phyloP scores from a whole-genome alignment of 306 rosid genomes.

The Hippophae rhamnoides region DNA sequence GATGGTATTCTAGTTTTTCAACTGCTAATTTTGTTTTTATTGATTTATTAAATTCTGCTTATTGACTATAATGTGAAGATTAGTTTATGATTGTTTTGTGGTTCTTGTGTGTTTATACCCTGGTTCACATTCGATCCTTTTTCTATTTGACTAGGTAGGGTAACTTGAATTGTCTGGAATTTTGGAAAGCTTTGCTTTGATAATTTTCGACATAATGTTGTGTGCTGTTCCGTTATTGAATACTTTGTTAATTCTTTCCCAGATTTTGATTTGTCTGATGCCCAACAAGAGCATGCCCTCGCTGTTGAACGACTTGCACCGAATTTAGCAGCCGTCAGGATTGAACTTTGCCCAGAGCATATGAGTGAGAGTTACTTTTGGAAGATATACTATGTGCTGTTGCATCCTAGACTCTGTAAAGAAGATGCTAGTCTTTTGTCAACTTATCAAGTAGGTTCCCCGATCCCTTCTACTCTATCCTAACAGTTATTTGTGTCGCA shows the following conservation, averaged over 20 bases:
- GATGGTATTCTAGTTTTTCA: constrained; percentile 38
- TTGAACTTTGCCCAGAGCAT: constrained; percentile 76
- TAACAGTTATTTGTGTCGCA: not conserved
- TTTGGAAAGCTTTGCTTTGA: too few relatives aligned
- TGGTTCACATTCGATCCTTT: too few relatives aligned
- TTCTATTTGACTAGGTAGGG: too few relatives aligned
- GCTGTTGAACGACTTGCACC: constrained; percentile 77
- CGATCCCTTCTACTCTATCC: not conserved
- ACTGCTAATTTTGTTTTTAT: not conserved
- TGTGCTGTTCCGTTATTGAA: not conserved
- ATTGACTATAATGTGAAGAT: too few relatives aligned
- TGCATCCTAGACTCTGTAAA: constrained; percentile 63
- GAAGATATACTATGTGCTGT: constrained; percentile 73
- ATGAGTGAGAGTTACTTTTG: constrained; percentile 77
- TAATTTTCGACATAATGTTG: too few relatives aligned
- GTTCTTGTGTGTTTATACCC: too few relatives aligned
- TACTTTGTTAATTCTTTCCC: constrained; percentile 1
- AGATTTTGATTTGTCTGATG: constrained; percentile 82
- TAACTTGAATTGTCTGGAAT: too few relatives aligned
- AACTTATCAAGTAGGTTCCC: constrained; percentile 56
- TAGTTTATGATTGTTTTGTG: too few relatives aligned
- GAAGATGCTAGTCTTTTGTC: constrained; percentile 55
- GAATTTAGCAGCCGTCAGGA: constrained; percentile 63
- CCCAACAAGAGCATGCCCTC: constrained; percentile 84
- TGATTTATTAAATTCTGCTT: too few relatives aligned